Evolutionary conservation across 1,139 yeast genomes (phyloP), one percentile per base, ranked within the genome.

Genomic region (Yamadazyma membranifaciens): DNA sequence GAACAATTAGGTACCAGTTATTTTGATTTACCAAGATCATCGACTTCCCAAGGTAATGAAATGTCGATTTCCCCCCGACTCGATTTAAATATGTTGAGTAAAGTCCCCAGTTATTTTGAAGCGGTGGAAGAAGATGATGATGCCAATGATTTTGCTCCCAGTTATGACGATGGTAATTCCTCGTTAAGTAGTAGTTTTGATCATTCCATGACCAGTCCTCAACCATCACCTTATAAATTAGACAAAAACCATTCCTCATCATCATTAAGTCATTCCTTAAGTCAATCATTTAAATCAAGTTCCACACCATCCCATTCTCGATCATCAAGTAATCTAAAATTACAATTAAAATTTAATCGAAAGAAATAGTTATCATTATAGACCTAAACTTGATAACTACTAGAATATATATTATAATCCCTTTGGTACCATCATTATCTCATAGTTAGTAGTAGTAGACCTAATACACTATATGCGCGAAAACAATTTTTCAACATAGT

Each of bases 1-100:
- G 74, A 69, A 43, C 75, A 68, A 48, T 59, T 67, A 17, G 53
- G 57, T 16, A 61, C 59, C 35, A 47, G 50, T 16, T 50, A 50
- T 38, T 50, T 50, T 35, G 54, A 50, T 34, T 25, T 50, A 2
- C 49, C 51, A 11, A 36, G n/a, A 22, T 30, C 49, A 4, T 56
- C 46, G 7, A 54, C 67, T 1, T 12, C 30, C 4, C n/a, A 27
- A 10, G 7, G 14, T 27, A 27, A 24, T 27, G 40, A 45, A 11
- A 46, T 45, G 1, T 16, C 30, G 6, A 28, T 15, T 3, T 38
- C 46, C 2, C 20, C 43, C 6, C 30, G 41, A 4, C 20, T 48
- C 9, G 48, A 50, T 38, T 39, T 54, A n/a, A 48, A 45, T 26
- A 26, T 39, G 5, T 40, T 56, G 26, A 50, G 50, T 33, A 52